phyloP scores from a whole-genome alignment of 805 yeast species.

The Lipomyces orientalis region DNA sequence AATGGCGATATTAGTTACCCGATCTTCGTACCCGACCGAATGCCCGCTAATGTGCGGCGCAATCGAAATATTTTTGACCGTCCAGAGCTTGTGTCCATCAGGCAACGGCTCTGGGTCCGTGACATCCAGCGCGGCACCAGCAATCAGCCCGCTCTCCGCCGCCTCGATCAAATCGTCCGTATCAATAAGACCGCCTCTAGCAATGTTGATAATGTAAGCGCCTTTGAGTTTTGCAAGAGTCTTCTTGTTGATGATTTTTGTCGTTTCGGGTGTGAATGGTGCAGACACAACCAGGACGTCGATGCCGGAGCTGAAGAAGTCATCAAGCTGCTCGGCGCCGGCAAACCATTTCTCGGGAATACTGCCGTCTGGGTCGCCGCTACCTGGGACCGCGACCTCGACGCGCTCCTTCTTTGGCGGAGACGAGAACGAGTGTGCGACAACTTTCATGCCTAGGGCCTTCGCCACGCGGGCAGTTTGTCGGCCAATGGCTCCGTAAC shows the following conservation, averaged over 20 bases:
- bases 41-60: slow-evolving; percentile 38
- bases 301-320: slow-evolving; percentile 48
- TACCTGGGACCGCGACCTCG: slow-evolving; percentile 59
- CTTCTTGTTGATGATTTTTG: slow-evolving; percentile 55
- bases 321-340: slow-evolving; percentile 55
- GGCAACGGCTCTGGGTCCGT: slow-evolving; percentile 63
- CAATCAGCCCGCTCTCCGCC: slow-evolving; percentile 57
- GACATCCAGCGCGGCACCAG: slow-evolving; percentile 76
- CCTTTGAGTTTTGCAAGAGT: slow-evolving; percentile 58
- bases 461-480: slow-evolving; percentile 62
- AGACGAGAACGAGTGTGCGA: slow-evolving; percentile 38
- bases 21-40: slow-evolving; percentile 26
- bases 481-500: slow-evolving; percentile 77
- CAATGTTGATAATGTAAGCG: slow-evolving; percentile 66
- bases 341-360: slow-evolving; percentile 53
- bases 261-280: slow-evolving; percentile 67
- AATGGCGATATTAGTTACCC: slow-evolving; percentile 29
- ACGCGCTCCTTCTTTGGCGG: slow-evolving; percentile 35
- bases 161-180: slow-evolving; percentile 55
- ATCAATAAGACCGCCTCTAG: slow-evolving; percentile 48
- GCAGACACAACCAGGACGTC: slow-evolving; percentile 69
- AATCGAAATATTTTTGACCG: slow-evolving; percentile 35
- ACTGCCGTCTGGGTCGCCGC: slow-evolving; percentile 47
- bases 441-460: slow-evolving; percentile 64
- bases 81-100: slow-evolving; percentile 34